Evolutionary conservation across 1,139 yeast species (phyloP), one percentile per base, ranked within the genome.

Genomic region (Geotrichum aggregatum): DNA sequence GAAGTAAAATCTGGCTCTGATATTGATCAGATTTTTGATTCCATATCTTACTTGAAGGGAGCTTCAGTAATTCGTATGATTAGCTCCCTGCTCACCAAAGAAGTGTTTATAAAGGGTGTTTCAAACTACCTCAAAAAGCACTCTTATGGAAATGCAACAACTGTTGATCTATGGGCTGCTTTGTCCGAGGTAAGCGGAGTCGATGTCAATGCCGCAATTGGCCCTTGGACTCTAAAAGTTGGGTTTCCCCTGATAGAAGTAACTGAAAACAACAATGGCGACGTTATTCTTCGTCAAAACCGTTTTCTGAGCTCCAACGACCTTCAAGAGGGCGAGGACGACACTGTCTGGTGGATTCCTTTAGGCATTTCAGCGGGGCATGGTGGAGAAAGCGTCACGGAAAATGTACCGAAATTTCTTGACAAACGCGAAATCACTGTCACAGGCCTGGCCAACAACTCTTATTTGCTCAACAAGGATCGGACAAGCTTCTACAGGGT

Each of bases 401-500:
- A 52, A 19, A 49, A 56, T 13, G 62, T 55, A 8, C 55, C 36
- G 30, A 49, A 48, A 33, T 58, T 52, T 44, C 49, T 63, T 50
- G 58, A 58, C 44, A 46, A 56, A 16, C 53, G 63, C n/a, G 60
- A 63, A 50, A 52, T 61, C 33, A 53, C 55, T 11, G 49, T 66
- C 47, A 54, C 60, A 22, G 65, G 64, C 18, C 58, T 69, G 26
- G 62, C 63, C 21, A 56, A 58, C 33, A 52, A 55, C 7, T 76
- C 57, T 59, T 84, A 78, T 72, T 87, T 88, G 73, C 72, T 87
- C 60, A 88, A 88, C 64, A 87, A 87, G 52, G 85, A 87, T 62
- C 94, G 84, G 69, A 77, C 87, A 47, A 95, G 96, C 66, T 78
- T 88, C 54, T 88, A 82, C 74, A 80, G 95, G 66, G 85, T 94